Base-by-base conservation (phyloP, 2,329 filamentous ascomycete species). In the Catunica adiposa region DNA sequence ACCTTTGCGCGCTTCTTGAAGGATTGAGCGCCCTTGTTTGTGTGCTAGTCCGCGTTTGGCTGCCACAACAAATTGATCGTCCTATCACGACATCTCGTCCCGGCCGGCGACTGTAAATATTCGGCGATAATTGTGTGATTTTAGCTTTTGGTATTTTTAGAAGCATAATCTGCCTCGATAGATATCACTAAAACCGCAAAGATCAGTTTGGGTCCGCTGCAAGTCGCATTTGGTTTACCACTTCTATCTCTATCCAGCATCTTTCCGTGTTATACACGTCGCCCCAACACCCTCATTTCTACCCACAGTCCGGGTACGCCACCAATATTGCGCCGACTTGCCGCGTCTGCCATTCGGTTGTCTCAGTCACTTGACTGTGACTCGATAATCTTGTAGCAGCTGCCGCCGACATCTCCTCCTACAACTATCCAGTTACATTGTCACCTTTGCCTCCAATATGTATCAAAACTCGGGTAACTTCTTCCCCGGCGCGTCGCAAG, bases 391-490 rank as follows among this genome's bases (percentile, higher is more conserved):
- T 26, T 44, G 15, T 20, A 3, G 25, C 31, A 23, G 51, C 17
- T 20, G 22, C 22, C 20, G 11, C 42, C 4, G 50, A 51, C 15
- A 40, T 20, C 17, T 8, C 11, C 3, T 17, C 9, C 7, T n/a
- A 17, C 22, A 54, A 23, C 4, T 31, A 14, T n/a, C 9, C 1
- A 17, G 6, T 48, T 15, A 9, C 44, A 25, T 14, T 22, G 44
- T 15, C 22, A 25, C 20, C 53, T 9, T 17, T 25, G 9, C 40
- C 42, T 23, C 44, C 22, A 38, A 15, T 26, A 58, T 58, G 56
- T 58, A 58, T 47, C 56, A 58, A 29, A 58, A 58, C 22, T 44
- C 56, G 15, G 53, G 46, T 22, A 53, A 53, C 11, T 58, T 58
- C 48, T 58, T 52, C 40, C 48, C 56, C 25, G 48, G 53, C 47